Percentiles rank a stretch among this genome's conserved stretches.
Conservation (phyloP, 2,329 filamentous ascomycete species). For the Fusarium duplospermum region DNA sequence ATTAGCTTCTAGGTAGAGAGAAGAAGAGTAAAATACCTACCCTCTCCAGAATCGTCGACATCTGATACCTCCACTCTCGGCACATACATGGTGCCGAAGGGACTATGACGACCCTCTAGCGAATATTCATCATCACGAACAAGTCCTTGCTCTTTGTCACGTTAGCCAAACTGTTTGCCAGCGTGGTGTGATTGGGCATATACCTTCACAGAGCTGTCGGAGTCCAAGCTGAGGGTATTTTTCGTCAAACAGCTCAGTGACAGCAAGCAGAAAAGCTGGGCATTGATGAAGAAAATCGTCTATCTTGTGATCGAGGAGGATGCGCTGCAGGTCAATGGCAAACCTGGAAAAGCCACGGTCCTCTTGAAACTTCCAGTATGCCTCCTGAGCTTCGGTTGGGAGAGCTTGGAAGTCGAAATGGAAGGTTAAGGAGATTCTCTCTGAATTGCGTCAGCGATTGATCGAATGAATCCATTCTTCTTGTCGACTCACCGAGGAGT, state of each 20-base stretch:
- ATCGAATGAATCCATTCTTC: not conserved
- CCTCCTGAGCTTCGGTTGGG: constrained; percentile 21
- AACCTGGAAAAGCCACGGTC: constrained; percentile 13
- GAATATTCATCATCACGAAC: not conserved
- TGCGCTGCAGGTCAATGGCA: constrained; percentile 16
- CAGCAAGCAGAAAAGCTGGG: constrained; percentile 14
- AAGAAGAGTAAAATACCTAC: not conserved
- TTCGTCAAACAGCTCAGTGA: constrained; percentile 34
- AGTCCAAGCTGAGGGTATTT: constrained; percentile 30
- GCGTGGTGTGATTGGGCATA: not conserved
- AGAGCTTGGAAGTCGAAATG: constrained; percentile 22
- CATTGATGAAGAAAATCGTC: constrained; percentile 37
- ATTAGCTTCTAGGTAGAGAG: not conserved
- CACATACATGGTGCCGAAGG: not conserved
- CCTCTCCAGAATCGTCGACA: not conserved
- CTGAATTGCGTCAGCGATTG: constrained; percentile 23
- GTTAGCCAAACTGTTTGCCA: not conserved
- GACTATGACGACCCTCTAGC: not conserved
- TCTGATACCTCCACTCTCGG: not conserved
- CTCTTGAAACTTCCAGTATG: constrained; percentile 18
- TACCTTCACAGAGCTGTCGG: constrained; percentile 25
- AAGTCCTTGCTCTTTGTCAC: not conserved
- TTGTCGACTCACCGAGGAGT: constrained; percentile 13
- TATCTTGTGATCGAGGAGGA: constrained; percentile 25
- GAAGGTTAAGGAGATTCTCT: constrained; percentile 19